A percentile compares a stretch with the other conserved stretches of the same genome.
phyloP scores from a whole-genome alignment of 352 stramenopile species.

The Sclerospora graminicola region DNA sequence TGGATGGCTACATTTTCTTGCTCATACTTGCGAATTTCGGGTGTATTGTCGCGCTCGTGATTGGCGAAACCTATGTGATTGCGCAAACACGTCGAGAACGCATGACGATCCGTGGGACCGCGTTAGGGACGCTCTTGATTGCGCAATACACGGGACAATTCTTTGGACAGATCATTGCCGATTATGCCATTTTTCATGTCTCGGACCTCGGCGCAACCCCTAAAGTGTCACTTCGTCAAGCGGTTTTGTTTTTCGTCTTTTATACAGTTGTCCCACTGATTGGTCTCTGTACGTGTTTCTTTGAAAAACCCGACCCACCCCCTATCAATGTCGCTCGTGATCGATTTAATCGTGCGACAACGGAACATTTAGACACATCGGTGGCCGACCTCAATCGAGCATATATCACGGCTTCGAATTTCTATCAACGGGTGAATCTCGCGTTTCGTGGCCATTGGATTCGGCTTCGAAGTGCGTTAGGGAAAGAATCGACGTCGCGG shows the following conservation, averaged over 20 bases:
- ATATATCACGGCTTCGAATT: slow-evolving; percentile 1
- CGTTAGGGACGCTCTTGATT: slow-evolving; percentile 37
- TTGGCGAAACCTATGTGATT: slow-evolving; percentile 45
- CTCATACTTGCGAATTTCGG: slow-evolving; percentile 44
- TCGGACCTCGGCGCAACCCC: slow-evolving; percentile 31
- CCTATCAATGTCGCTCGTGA: slow-evolving; percentile 3
- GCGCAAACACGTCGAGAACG: slow-evolving; percentile 43
- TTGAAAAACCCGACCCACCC: slow-evolving; percentile 23
- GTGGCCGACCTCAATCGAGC: background rate
- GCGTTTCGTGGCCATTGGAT: slow-evolving; percentile 5
- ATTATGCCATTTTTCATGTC: slow-evolving; percentile 42
- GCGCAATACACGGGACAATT: slow-evolving; percentile 39
- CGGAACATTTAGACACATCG: slow-evolving; percentile 4
- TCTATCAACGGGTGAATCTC: background rate
- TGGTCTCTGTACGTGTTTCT: slow-evolving; percentile 25
- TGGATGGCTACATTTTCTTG: slow-evolving; percentile 33
- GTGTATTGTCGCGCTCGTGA: slow-evolving; percentile 34
- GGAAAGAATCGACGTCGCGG: slow-evolving; percentile 26
- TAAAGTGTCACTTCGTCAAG: slow-evolving; percentile 32
- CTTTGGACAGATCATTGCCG: slow-evolving; percentile 33
- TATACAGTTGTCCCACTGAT: slow-evolving; percentile 32
- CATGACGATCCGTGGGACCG: slow-evolving; percentile 17
- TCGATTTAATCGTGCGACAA: slow-evolving; percentile 5
- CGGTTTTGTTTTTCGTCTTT: slow-evolving; percentile 43
- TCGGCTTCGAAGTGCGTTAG: slow-evolving; percentile 20